Evolutionary conservation across 345 rosid species (phyloP).

Genomic region (Hibiscus syriacus): DNA sequence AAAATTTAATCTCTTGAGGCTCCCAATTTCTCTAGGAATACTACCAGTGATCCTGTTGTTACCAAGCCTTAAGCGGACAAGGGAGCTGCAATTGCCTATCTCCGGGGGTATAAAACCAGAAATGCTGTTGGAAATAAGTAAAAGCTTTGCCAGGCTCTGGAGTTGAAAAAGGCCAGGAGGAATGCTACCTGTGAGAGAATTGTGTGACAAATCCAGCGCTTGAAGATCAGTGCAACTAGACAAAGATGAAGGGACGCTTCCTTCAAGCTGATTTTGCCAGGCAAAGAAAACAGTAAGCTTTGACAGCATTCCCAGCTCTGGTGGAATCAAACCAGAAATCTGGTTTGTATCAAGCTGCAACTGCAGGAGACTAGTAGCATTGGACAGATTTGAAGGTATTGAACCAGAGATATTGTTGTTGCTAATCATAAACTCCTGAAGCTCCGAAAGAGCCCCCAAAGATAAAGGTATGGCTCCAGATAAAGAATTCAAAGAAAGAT

Average conservation of each 20-base stretch:
- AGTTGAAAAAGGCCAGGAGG: conserved; percentile 76
- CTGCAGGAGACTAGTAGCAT: conserved; percentile 57
- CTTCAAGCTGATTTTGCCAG: conserved; percentile 93
- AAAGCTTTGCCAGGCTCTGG: conserved; percentile 66
- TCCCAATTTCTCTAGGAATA: conserved; percentile 63
- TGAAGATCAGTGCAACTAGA: conserved; percentile 55
- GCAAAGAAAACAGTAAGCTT: conserved; percentile 66
- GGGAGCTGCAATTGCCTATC: conserved; percentile 66
- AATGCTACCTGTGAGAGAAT: conserved; percentile 66
- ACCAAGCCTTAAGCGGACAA: conserved; percentile 72
- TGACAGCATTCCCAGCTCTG: conserved; percentile 59
- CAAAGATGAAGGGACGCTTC: conserved; percentile 74
- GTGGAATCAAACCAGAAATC: conserved; percentile 78
- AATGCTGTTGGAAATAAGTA: conserved; percentile 63
- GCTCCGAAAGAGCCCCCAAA: conserved; percentile 47
- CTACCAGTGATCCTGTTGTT: conserved; percentile 58
- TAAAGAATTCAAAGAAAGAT: conserved; percentile 70
- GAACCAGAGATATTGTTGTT: conserved; percentile 81
- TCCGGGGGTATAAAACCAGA: conserved; percentile 62
- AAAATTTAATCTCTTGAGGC: conserved; percentile 54
- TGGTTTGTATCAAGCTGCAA: conserved; percentile 79
- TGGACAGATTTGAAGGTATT: conserved; percentile 59
- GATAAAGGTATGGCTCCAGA: conserved; percentile 70
- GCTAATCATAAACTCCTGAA: conserved; percentile 86
- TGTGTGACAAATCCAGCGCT: conserved; percentile 73